phyloP scores from a whole-genome alignment of 169 alveolate species.

The Eimeria acervulina region DNA sequence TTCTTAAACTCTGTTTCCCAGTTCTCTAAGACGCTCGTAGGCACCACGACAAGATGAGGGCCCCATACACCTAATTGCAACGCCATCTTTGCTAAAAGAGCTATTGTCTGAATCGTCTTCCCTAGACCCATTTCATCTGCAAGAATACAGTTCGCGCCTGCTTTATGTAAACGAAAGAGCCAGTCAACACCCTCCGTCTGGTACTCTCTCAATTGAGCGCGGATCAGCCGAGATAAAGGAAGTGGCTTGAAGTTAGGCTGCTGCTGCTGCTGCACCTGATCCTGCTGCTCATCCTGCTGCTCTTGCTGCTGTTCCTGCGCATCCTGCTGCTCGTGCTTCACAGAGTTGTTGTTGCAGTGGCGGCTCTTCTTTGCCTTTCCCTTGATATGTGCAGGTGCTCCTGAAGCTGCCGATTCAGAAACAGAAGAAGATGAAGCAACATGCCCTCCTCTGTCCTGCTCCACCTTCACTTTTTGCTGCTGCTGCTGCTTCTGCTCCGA shows the following conservation, averaged over 20 bases:
- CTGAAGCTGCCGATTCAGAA: not conserved
- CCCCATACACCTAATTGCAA: slow-evolving; percentile 98
- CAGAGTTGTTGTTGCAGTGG: not conserved
- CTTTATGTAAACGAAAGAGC: slow-evolving; percentile 97
- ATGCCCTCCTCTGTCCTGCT: slow-evolving; percentile 56
- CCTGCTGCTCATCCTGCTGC: slow-evolving; percentile 51
- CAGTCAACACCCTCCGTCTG: slow-evolving; percentile 98
- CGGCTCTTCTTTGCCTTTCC: slow-evolving; percentile 37
- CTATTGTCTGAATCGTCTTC: slow-evolving; percentile 98
- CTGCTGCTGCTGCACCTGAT: slow-evolving; percentile 85
- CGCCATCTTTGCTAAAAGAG: slow-evolving; percentile 98
- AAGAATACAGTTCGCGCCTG: slow-evolving; percentile 97
- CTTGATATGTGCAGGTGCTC: slow-evolving; percentile 11
- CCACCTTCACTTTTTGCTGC: not conserved
- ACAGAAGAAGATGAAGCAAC: not conserved
- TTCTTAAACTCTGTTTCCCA: slow-evolving; percentile 99
- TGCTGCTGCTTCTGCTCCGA: slow-evolving; percentile 24
- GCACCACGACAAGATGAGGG: slow-evolving; percentile 99
- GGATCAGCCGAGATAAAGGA: slow-evolving; percentile 94
- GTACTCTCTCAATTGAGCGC: slow-evolving; percentile 96
- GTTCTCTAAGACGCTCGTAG: slow-evolving; percentile 98
- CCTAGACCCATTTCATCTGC: slow-evolving; percentile 99
- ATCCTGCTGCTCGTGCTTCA: slow-evolving; percentile 81
- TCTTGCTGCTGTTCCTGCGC: too few relatives aligned
- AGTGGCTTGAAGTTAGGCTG: slow-evolving; percentile 84